Base-by-base conservation (phyloP, 2,329 filamentous ascomycete genomes). In the Aspergillus sergii region DNA sequence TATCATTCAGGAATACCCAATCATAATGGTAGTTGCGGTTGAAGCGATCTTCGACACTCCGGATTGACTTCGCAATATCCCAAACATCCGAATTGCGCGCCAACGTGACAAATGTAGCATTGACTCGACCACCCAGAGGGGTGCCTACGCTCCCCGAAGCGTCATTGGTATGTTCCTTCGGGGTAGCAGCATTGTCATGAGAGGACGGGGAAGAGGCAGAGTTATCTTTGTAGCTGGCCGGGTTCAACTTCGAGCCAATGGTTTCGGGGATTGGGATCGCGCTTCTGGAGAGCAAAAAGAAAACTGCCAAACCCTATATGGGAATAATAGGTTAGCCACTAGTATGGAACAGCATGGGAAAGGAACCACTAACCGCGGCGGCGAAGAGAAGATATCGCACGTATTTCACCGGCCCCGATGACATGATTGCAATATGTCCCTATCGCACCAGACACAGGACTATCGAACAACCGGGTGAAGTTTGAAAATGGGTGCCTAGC, bases 1-100 rank as follows among this genome's bases (percentile, higher is more conserved):
- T 88, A 77, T 99, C 95, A 80, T 99, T 99, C 66, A 99, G 84
- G 82, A 99, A 99, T 59, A 99, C 94, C 96, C 96, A 99, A 77
- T 98, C 94, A 81, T 99, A 99, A 83, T 96, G 90, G 83, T 91
- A 98, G 73, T 94, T 91, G 73, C 89, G 88, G 83, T 99, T 99
- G 88, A 99, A 99, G 75, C 95, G 92, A 79, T 99, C 95, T 81
- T 99, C 95, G 61, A 99, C 89, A 75, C 97, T 92, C 61, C 95
- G 92, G 75, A 99, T 99, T 14, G 94, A 97, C 74, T 93, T 89
- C 66, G 93, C 92, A 75, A 99, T 97, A 57, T 99, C 95, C 95
- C 95, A 99, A 32, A 98, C 83, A 75, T 99, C 95, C 61, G 84
- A 86, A 82, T 99, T 99, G 73, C 95, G 90, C 59, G 95, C 95